Percentiles rank a stretch among this genome's conserved stretches.
phyloP scores from a whole-genome alignment of 2,329 filamentous ascomycete species.

The Beauveria pseudobassiana region DNA sequence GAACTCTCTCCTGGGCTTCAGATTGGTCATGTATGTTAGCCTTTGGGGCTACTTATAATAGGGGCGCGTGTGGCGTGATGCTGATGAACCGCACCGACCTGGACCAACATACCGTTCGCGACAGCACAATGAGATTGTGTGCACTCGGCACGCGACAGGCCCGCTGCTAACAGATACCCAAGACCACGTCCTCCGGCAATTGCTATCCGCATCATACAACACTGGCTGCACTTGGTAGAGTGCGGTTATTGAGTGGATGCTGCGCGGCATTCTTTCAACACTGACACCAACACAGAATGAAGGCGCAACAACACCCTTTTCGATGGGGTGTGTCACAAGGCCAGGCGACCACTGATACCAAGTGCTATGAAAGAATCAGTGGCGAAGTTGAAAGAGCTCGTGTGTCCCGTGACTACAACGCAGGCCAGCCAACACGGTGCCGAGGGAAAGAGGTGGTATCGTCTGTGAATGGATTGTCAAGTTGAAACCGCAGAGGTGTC shows the following conservation, averaged over 20 bases:
- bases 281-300: neutral
- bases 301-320: neutral
- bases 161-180: constrained; percentile 39
- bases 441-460: neutral
- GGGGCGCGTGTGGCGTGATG: neutral
- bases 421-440: neutral
- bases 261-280: constrained; percentile 6
- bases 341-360: too few relatives aligned
- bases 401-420: neutral
- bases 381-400: neutral
- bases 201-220: constrained; percentile 41
- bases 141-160: constrained; percentile 52
- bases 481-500: neutral
- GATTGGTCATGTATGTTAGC: neutral
- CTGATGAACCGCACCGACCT: neutral
- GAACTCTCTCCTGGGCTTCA: constrained; percentile 47
- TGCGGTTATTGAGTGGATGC: neutral
- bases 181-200: constrained; percentile 40
- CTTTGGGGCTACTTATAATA: too few relatives aligned
- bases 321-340: too few relatives aligned
- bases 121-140: constrained; percentile 64
- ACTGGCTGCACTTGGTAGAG: constrained; percentile 12
- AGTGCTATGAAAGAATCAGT: too few relatives aligned
- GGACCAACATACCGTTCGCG: constrained; percentile 45
- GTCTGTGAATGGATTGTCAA: neutral